phyloP scores from a whole-genome alignment of 2,329 filamentous ascomycete species.

The Pseudogymnoascus sp. region DNA sequence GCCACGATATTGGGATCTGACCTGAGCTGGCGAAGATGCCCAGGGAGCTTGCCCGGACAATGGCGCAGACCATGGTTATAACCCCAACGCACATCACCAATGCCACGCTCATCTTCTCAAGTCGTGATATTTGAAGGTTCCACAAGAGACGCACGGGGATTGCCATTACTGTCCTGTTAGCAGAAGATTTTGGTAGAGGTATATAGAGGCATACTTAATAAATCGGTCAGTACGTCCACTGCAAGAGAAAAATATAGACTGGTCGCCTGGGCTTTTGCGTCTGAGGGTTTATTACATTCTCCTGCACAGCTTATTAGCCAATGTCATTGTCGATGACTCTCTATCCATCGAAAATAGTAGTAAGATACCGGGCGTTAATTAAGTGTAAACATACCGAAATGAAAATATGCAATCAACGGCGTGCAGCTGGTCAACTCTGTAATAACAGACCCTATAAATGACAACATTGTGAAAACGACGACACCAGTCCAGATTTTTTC shows the following conservation, averaged over 20 bases:
- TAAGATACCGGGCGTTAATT: not conserved
- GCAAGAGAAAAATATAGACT: constrained; percentile 16
- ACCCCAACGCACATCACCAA: constrained; percentile 15
- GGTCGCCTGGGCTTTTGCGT: constrained; percentile 12
- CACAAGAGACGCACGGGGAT: constrained; percentile 15
- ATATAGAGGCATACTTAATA: constrained; percentile 13
- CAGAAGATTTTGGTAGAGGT: not conserved
- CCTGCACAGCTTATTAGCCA: not conserved
- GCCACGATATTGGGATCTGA: constrained; percentile 14
- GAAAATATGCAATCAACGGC: not conserved
- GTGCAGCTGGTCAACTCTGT: constrained; percentile 11
- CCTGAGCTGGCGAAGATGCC: constrained; percentile 8
- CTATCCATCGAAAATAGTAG: not conserved
- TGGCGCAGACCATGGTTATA: constrained; percentile 16
- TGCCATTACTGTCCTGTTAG: constrained; percentile 13
- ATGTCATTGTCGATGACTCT: no score
- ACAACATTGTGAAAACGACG: constrained; percentile 28
- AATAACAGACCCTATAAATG: constrained; percentile 18
- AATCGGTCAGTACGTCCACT: constrained; percentile 16
- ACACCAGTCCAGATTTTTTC: constrained; percentile 32
- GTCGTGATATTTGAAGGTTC: constrained; percentile 12
- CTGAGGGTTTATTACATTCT: constrained; percentile 10
- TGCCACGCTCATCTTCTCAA: constrained; percentile 13
- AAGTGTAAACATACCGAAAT: not conserved
- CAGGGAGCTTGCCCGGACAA: constrained; percentile 15